Evolutionary conservation across 1,284 basidiomycete species (phyloP).

Genomic region (Pseudozyma sp.): DNA sequence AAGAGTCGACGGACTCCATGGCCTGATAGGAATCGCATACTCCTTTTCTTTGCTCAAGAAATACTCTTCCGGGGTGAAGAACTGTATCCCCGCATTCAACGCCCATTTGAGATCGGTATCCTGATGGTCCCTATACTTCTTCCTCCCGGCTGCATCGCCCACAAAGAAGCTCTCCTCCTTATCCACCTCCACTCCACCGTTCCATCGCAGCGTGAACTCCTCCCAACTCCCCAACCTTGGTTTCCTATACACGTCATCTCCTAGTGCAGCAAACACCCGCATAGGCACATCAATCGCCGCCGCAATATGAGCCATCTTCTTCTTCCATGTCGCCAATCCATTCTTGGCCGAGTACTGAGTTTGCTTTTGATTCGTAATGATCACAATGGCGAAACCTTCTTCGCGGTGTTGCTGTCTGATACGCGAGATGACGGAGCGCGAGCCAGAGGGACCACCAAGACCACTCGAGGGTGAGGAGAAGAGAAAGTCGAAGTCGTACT

Average conservation of each 20-base stretch:
- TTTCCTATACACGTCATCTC: conserved; percentile 60
- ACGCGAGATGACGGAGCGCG: conserved; percentile 14
- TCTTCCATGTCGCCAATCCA: conserved; percentile 46
- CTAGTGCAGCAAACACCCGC: conserved; percentile 54
- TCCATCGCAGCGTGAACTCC: conserved; percentile 20
- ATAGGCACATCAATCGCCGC: conserved; percentile 50
- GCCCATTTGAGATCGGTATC: conserved; percentile 67
- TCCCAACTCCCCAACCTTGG: conserved; percentile 58
- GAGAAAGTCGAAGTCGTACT: conserved; percentile 53
- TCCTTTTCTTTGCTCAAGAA: conserved; percentile 42
- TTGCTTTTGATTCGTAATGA: conserved; percentile 60
- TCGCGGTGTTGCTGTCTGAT: conserved; percentile 29
- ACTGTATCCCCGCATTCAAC: conserved; percentile 58
- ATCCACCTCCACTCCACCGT: conserved; percentile 42
- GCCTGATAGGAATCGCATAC: conserved; percentile 23
- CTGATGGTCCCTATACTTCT: conserved; percentile 46
- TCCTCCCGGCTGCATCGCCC: conserved; percentile 65
- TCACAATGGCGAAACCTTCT: conserved; percentile 31
- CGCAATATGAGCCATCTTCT: conserved; percentile 52
- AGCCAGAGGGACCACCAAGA: not conserved
- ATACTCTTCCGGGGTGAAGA: conserved; percentile 65
- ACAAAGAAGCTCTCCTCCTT: conserved; percentile 56
- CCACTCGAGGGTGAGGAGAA: conserved; percentile 8
- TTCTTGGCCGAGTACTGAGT: conserved; percentile 19
- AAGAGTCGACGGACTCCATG: conserved; percentile 24